Evolutionary conservation across 2,329 filamentous ascomycete genomes (phyloP), one percentile per base, ranked within the genome.

Genomic region (Trichothecium sympodiale): DNA sequence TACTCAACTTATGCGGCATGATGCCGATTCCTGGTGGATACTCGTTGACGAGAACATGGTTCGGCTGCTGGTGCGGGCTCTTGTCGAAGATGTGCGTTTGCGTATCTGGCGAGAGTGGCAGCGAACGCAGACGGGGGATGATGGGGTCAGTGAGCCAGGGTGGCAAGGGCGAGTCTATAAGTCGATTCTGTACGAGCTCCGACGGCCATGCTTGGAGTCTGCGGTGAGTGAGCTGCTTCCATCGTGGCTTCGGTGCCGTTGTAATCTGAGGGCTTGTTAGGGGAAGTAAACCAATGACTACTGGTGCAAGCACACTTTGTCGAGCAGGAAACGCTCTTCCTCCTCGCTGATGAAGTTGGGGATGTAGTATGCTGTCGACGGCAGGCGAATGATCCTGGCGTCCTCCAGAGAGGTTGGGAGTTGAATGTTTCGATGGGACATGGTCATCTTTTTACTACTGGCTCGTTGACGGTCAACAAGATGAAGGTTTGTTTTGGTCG

Each of bases 1-100:
- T 48, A 60, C 56, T 56, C 49, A 60, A 55, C 64, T 95, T 91
- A 56, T 96, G 89, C 32, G 88, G 80, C 84, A 95, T 94, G 45
- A 96, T 96, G n/a, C 89, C 89, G 43, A 94, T 75, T 2, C 84
- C 85, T 0, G 84, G 77, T 2, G 70, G 69, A 56, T 96, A 98
- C 56, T 95, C 88, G 52, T 98, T 98, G 47, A 96, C 77, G 27
- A 96, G 67, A 31, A 94, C 85, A 59, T 96, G 91, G 49, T 96
- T 98, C 3, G 89, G 85, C 4, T 65, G 67, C 14, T 64, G 49
- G 51, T 96, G 88, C 5, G 84, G 83, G 34, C 87, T 84, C 15
- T 65, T 53, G 14, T 57, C 54, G 47, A 80, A 80, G 6, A 80
- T 55, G 46, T 72, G 59, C 29, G 36, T 36, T 37, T 42, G 14